Evolutionary conservation across 2,329 filamentous ascomycete genomes (phyloP).

Genomic region (Aspergillus sp.): DNA sequence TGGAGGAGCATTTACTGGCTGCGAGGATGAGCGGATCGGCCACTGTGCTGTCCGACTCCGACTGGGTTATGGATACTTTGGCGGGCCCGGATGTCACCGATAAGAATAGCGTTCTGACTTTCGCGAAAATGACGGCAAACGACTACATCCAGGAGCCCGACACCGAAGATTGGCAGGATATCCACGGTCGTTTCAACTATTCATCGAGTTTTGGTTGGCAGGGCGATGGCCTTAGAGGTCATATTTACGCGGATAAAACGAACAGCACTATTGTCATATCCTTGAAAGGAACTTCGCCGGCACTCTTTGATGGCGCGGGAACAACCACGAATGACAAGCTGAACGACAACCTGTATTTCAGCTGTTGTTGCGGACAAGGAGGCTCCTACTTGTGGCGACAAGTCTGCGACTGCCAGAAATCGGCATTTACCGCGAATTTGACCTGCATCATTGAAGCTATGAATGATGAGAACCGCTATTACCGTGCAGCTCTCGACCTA

Average conservation of each 20-base stretch:
- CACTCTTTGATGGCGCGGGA: conserved; percentile 93
- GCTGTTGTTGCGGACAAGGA: conserved; percentile 94
- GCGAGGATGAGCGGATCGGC: conserved; percentile 67
- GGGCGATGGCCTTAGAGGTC: conserved; percentile 80
- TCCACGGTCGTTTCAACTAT: conserved; percentile 76
- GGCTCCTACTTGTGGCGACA: conserved; percentile 86
- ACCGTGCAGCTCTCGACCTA: conserved; percentile 80
- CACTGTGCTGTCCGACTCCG: conserved; percentile 65
- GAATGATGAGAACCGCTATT: conserved; percentile 82
- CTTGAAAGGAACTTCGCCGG: conserved; percentile 84
- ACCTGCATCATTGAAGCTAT: conserved; percentile 79
- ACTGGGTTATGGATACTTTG: conserved; percentile 81
- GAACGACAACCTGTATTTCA: conserved; percentile 97
- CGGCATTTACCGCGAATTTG: conserved; percentile 85
- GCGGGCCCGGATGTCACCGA: conserved; percentile 78
- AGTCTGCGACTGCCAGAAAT: conserved; percentile 87
- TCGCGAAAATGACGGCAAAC: conserved; percentile 85
- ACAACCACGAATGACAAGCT: conserved; percentile 97
- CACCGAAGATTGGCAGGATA: conserved; percentile 77
- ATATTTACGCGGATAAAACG: conserved; percentile 82
- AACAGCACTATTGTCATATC: conserved; percentile 90
- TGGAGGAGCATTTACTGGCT: conserved; percentile 74
- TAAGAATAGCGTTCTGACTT: conserved; percentile 75
- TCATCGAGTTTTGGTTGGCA: conserved; percentile 93
- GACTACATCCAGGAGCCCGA: conserved; percentile 76